Conservation (phyloP, 352 stramenopile species). For the Phytopythium vexans region DNA sequence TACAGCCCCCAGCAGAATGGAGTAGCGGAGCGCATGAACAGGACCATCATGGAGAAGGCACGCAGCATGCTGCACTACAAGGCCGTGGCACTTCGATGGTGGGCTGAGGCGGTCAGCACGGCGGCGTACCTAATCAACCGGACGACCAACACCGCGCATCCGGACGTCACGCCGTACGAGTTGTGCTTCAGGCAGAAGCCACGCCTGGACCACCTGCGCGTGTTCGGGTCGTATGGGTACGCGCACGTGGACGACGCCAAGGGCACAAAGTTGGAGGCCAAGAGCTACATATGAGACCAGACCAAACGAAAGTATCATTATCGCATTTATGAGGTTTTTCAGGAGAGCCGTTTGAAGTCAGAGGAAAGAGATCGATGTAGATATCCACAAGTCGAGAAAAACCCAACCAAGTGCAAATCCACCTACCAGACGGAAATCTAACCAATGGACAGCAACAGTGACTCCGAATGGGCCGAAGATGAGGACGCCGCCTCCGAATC, state of each 20-base stretch:
- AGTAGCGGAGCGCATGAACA: conserved; percentile 26
- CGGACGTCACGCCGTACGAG: no score
- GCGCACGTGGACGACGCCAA: conserved; percentile 20
- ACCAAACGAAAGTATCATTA: conserved; percentile 10
- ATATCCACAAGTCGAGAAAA: not conserved
- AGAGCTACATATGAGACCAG: conserved; percentile 9
- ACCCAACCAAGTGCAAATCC: not conserved
- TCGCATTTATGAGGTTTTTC: conserved; percentile 6
- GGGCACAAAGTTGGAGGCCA: conserved; percentile 18
- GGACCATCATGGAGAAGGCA: no score
- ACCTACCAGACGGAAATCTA: not conserved
- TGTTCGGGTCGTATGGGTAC: no score
- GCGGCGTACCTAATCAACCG: no score
- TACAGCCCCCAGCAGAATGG: conserved; percentile 33
- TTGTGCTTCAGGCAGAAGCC: no score
- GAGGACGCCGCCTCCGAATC: not conserved
- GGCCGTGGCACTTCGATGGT: no score
- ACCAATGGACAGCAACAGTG: not conserved
- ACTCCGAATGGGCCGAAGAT: conserved; percentile 1
- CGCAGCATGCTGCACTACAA: no score
- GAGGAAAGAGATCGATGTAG: not conserved
- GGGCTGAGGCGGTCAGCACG: no score
- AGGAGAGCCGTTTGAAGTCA: conserved; percentile 3
- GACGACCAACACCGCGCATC: no score
- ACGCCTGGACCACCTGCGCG: no score